Evolutionary conservation across 805 yeast genomes (phyloP).

Genomic region (Candida saitoana): DNA sequence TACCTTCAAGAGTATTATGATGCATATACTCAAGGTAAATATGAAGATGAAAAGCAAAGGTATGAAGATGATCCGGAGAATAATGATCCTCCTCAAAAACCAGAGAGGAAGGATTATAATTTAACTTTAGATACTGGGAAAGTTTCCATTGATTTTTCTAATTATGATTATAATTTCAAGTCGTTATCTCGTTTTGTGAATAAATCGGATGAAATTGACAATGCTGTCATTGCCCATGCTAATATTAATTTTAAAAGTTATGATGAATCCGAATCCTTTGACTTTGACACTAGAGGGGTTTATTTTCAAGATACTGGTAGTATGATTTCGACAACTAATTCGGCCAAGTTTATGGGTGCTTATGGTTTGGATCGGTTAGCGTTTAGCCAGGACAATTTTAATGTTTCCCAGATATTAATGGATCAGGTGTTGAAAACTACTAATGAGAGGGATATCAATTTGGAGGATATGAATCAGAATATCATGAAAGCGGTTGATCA

Average conservation of each 20-base stretch:
- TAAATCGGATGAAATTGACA: slow-evolving; percentile 17
- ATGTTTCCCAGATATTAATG: slow-evolving; percentile 43
- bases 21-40: slow-evolving; percentile 19
- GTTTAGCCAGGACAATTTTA: slow-evolving; percentile 38
- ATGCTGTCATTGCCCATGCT: slow-evolving; percentile 33
- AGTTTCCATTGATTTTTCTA: slow-evolving; percentile 19
- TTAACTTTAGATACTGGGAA: slow-evolving; percentile 25
- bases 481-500: slow-evolving; percentile 31
- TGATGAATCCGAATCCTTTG: slow-evolving; percentile 47
- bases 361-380: slow-evolving; percentile 59
- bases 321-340: slow-evolving; percentile 50
- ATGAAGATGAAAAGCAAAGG: slow-evolving; percentile 22
- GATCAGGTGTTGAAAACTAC: slow-evolving; percentile 43
- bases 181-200: slow-evolving; percentile 13
- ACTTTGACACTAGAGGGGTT: slow-evolving; percentile 52
- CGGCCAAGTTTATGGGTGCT: slow-evolving; percentile 63
- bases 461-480: slow-evolving; percentile 33
- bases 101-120: slow-evolving; percentile 23
- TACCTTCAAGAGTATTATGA: slow-evolving; percentile 29
- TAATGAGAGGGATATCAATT: slow-evolving; percentile 33
- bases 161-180: slow-evolving; percentile 21
- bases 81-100: slow-evolving; percentile 13
- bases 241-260: slow-evolving; percentile 34
- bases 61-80: slow-evolving; percentile 26
- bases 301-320: slow-evolving; percentile 68